Conservation (phyloP, 257 asterid genomes). For the Scutellaria galericulata region DNA sequence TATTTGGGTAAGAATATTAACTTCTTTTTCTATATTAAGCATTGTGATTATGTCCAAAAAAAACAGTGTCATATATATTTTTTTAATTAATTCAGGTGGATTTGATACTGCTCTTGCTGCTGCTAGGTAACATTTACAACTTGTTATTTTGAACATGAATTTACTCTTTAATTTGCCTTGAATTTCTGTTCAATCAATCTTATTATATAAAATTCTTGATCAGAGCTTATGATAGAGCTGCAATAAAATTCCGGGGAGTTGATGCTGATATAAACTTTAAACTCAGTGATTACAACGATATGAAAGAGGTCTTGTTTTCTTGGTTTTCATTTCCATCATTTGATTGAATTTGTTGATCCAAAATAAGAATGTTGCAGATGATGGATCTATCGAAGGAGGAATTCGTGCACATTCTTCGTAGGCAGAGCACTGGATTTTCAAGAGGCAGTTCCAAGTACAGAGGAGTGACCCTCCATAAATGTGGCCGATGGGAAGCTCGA, state of each 20-base stretch:
- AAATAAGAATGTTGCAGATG: slow-evolving; percentile 36
- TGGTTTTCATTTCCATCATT: not conserved
- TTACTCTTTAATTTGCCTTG: not conserved
- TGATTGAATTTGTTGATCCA: not conserved
- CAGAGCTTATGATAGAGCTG: slow-evolving; percentile 64
- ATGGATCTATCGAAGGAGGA: slow-evolving; percentile 54
- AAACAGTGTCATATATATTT: not conserved
- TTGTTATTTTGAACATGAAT: too few relatives aligned
- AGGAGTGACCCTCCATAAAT: slow-evolving; percentile 64
- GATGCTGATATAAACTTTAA: slow-evolving; percentile 57
- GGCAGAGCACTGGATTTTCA: slow-evolving; percentile 62
- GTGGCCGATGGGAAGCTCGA: slow-evolving; percentile 71
- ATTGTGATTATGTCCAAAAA: not conserved
- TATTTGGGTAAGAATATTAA: slow-evolving; percentile 56
- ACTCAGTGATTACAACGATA: slow-evolving; percentile 47
- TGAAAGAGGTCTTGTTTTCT: slow-evolving; percentile 44
- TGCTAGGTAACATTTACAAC: slow-evolving; percentile 55
- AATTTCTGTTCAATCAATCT: not conserved
- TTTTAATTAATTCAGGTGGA: slow-evolving; percentile 58
- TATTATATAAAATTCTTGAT: not conserved
- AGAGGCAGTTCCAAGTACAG: slow-evolving; percentile 61
- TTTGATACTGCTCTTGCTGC: slow-evolving; percentile 89
- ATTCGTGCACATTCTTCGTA: slow-evolving; percentile 55
- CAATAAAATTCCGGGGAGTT: slow-evolving; percentile 54
- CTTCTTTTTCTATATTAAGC: not conserved